Percentiles rank a stretch among this genome's conserved stretches.
phyloP scores from a whole-genome alignment of 2,329 filamentous ascomycete species.

The Helotiales sp. region DNA sequence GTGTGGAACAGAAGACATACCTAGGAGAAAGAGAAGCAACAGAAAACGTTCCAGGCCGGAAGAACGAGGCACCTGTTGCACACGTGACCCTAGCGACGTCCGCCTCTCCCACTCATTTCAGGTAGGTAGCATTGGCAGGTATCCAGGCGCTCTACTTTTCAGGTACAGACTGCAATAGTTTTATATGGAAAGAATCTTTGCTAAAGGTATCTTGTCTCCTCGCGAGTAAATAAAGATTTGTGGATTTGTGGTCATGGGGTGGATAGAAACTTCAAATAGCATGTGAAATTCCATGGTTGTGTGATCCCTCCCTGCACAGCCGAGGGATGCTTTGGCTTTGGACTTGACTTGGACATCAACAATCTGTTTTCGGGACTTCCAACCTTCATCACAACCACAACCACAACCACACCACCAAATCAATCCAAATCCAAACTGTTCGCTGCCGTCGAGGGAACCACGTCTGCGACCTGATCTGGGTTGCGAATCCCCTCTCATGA shows the following conservation, averaged over 20 bases:
- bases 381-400: background rate
- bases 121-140: too few relatives aligned
- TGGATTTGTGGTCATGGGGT: background rate
- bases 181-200: background rate
- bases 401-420: background rate
- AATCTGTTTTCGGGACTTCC: background rate
- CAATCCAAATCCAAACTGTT: background rate
- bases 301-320: background rate
- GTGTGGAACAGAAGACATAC: too few relatives aligned
- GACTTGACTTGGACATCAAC: background rate
- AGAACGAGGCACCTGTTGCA: too few relatives aligned
- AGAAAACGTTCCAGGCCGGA: too few relatives aligned
- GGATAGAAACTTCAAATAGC: background rate
- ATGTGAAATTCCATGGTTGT: slow-evolving; percentile 9
- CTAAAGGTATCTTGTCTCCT: background rate
- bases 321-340: background rate
- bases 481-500: slow-evolving; percentile 3
- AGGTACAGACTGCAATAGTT: too few relatives aligned
- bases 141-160: too few relatives aligned
- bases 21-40: too few relatives aligned
- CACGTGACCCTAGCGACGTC: too few relatives aligned
- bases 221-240: too few relatives aligned
- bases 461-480: background rate
- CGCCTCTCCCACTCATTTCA: too few relatives aligned
- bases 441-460: background rate